Conservation (phyloP, 1,284 basidiomycete genomes). For the Ustilago esculenta region DNA sequence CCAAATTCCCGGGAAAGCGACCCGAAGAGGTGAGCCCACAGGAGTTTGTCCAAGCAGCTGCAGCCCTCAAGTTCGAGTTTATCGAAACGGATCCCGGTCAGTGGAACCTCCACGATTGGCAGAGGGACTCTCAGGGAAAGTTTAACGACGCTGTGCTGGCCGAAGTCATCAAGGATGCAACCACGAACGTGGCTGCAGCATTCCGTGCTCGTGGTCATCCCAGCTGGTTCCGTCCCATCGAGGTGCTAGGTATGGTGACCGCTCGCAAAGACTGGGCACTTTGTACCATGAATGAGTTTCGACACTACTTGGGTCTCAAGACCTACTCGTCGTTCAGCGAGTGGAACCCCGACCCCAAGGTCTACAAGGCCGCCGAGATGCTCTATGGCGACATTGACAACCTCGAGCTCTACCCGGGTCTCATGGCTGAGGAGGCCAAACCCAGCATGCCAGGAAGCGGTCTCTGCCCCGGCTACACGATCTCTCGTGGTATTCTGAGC, state of each 20-base stretch:
- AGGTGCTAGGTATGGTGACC: slow-evolving; percentile 83
- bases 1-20: slow-evolving; percentile 31
- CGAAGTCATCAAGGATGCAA: slow-evolving; percentile 51
- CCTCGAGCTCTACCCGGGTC: slow-evolving; percentile 77
- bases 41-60: slow-evolving; percentile 74
- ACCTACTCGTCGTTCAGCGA: slow-evolving; percentile 71
- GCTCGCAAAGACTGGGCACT: slow-evolving; percentile 79
- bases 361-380: slow-evolving; percentile 78
- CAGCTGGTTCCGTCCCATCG: slow-evolving; percentile 77
- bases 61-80: slow-evolving; percentile 26
- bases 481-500: slow-evolving; percentile 84
- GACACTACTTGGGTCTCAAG: slow-evolving; percentile 68
- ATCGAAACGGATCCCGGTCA: slow-evolving; percentile 68
- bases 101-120: slow-evolving; percentile 74
- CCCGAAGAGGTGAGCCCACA: slow-evolving; percentile 70
- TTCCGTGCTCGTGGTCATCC: slow-evolving; percentile 84
- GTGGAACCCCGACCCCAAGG: slow-evolving; percentile 81
- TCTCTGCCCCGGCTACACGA: slow-evolving; percentile 80
- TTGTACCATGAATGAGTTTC: slow-evolving; percentile 85
- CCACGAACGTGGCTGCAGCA: slow-evolving; percentile 75
- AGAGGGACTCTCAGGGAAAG: slow-evolving; percentile 73
- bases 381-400: slow-evolving; percentile 73
- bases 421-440: slow-evolving; percentile 76
- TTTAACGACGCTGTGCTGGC: slow-evolving; percentile 81
- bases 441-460: slow-evolving; percentile 80